Percentiles rank a stretch among this genome's conserved stretches.
Evolutionary conservation across 768 basidiomycete genomes (phyloP).

Genomic region (Mycena metata): DNA sequence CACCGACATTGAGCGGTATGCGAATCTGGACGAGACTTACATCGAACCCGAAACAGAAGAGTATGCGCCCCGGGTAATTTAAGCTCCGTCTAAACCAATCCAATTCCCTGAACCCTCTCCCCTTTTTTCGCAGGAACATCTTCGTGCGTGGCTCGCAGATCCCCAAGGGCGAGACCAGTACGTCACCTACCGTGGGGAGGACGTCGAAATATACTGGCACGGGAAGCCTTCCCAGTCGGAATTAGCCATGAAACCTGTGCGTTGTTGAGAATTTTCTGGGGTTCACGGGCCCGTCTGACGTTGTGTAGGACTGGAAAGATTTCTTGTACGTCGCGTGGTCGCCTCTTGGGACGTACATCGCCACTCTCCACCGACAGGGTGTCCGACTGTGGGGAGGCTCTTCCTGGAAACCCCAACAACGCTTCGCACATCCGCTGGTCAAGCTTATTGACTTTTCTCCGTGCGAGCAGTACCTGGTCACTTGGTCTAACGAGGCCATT

Average conservation of each 20-base stretch:
- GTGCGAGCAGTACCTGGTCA: slow-evolving; percentile 95
- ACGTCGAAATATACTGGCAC: slow-evolving; percentile 93
- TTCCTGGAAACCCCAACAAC: slow-evolving; percentile 89
- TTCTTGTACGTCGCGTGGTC: slow-evolving; percentile 97
- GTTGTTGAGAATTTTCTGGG: slow-evolving; percentile 42
- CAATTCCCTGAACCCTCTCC: slow-evolving; percentile 11
- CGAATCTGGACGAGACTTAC: slow-evolving; percentile 82
- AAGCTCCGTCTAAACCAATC: background rate
- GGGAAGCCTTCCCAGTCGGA: slow-evolving; percentile 91
- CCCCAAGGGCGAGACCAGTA: slow-evolving; percentile 95
- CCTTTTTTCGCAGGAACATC: slow-evolving; percentile 79
- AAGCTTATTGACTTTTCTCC: slow-evolving; percentile 98
- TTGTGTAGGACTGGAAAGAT: slow-evolving; percentile 90
- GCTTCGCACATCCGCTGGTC: slow-evolving; percentile 95
- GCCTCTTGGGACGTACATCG: slow-evolving; percentile 93
- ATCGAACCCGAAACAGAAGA: slow-evolving; percentile 80
- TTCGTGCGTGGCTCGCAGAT: slow-evolving; percentile 95
- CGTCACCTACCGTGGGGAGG: slow-evolving; percentile 92
- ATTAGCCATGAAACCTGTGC: slow-evolving; percentile 81
- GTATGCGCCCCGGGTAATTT: slow-evolving; percentile 77
- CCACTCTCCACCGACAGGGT: slow-evolving; percentile 95
- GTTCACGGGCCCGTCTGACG: slow-evolving; percentile 29
- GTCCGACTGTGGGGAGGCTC: slow-evolving; percentile 96
- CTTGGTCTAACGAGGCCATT: slow-evolving; percentile 97
- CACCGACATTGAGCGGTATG: slow-evolving; percentile 89